Percentiles rank a stretch among this genome's conserved stretches.
phyloP scores from a whole-genome alignment of 2,329 filamentous ascomycete species.

The Ceratocystis huliohia region DNA sequence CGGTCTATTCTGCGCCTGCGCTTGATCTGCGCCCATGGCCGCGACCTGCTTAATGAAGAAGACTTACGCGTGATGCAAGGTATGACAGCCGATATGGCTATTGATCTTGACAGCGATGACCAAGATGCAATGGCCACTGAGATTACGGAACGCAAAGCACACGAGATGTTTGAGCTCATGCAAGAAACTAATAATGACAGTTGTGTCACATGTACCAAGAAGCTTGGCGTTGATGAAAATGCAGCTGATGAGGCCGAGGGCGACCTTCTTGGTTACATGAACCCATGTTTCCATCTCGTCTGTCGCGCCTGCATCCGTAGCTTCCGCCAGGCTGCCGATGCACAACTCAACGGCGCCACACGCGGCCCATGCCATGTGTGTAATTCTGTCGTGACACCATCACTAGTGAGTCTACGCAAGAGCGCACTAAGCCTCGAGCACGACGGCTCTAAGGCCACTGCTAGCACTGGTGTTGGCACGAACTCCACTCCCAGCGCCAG shows the following conservation, averaged over 20 bases:
- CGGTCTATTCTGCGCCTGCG: conserved; percentile 83
- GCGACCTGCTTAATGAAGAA: conserved; percentile 72
- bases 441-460: conserved; percentile 35
- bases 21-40: conserved; percentile 86
- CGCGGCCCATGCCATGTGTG: conserved; percentile 56
- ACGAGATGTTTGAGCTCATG: conserved; percentile 75
- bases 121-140: conserved; percentile 41
- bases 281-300: conserved; percentile 74
- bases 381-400: conserved; percentile 47
- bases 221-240: conserved; percentile 44
- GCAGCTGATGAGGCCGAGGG: conserved; percentile 48
- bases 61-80: conserved; percentile 72
- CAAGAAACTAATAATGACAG: conserved; percentile 64
- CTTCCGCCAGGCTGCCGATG: conserved; percentile 43
- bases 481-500: conserved; percentile 19
- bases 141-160: conserved; percentile 59
- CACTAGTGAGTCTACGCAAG: conserved; percentile 54
- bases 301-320: conserved; percentile 59
- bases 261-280: conserved; percentile 63
- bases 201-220: conserved; percentile 58
- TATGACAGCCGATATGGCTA: conserved; percentile 69
- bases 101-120: conserved; percentile 74
- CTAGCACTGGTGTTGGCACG: conserved; percentile 21
- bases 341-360: conserved; percentile 28
- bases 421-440: conserved; percentile 46